Evolutionary conservation across 2,329 filamentous ascomycete species (phyloP), one percentile per base, ranked within the genome.

Genomic region (Cytospora piceae): DNA sequence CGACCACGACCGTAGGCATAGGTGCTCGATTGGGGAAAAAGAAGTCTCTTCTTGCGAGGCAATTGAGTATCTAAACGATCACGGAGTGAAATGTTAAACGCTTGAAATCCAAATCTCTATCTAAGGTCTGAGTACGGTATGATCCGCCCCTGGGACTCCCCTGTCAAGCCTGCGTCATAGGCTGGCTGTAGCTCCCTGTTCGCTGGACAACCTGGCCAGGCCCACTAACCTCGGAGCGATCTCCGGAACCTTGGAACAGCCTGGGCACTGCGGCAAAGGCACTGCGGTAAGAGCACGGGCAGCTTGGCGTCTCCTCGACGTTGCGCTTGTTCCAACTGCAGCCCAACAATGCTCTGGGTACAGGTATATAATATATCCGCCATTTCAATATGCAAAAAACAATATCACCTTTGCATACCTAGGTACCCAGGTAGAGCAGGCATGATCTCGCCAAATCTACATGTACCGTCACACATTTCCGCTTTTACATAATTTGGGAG

Each of bases 101-200:
- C 27, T 46, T 32, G 34, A 29, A 14, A 55, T 56, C 39, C 27
- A 57, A 51, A 54, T 49, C 29, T 9, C 15, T 8, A 24, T 27
- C 7, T 20, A 24, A 24, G 22, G 46, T 24, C 46, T 49, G 7
- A 24, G 46, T 49, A 49, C 46, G 22, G 9, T 49, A 24, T 49
- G 46, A 12, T 54, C 24, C 27, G 37, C 52, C 37, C 52, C 59
- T 46, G 34, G 20, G 46, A n/a, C 24, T 56, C 29, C 60, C 60
- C 27, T 63, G 60, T 34, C n/a, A 17, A 15, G 12, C 17, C 24
- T 63, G 53, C 53, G 60, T 63, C 60, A 59, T 59, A 59, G 29
- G 29, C 49, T 46, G 37, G 39, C 42, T 34, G 17, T 12, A 24
- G 46, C 46, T 49, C 11, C n/a, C 46, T 49, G n/a, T 49, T 49